Conservation (phyloP, 2,329 filamentous ascomycete species). For the Xylariaceae sp. region DNA sequence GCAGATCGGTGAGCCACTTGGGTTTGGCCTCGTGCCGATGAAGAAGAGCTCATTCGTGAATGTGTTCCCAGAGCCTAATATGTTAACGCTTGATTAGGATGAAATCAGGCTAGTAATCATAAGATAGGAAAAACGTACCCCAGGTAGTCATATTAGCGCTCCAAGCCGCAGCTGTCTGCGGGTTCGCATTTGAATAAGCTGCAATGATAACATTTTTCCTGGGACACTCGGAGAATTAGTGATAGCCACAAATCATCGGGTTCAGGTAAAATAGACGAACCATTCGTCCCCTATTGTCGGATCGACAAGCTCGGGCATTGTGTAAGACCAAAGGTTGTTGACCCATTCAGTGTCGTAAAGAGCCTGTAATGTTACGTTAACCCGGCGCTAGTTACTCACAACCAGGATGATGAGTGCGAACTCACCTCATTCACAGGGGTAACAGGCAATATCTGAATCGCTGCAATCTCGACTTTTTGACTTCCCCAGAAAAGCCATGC, state of each 20-base stretch:
- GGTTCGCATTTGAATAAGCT: constrained; percentile 15
- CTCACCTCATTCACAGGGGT: constrained; percentile 14
- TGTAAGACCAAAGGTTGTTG: constrained; percentile 16
- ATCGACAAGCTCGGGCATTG: constrained; percentile 11
- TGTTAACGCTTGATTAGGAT: neutral
- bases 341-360: constrained; percentile 14
- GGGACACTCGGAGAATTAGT: neutral
- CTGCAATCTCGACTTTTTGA: constrained; percentile 6
- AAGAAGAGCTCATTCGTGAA: constrained; percentile 18
- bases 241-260: neutral
- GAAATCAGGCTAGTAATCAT: neutral
- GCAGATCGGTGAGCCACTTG: constrained; percentile 8
- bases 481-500: constrained; percentile 16
- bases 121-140: constrained; percentile 1
- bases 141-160: constrained; percentile 14
- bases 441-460: constrained; percentile 15
- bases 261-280: neutral
- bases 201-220: constrained; percentile 19
- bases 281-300: constrained; percentile 14
- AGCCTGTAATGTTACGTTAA: neutral
- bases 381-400: no score
- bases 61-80: constrained; percentile 11
- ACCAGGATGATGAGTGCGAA: neutral
- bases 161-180: constrained; percentile 11
- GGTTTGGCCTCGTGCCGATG: constrained; percentile 15